phyloP scores from a whole-genome alignment of 495 filamentous ascomycete species.

The Daldinia grandis region DNA sequence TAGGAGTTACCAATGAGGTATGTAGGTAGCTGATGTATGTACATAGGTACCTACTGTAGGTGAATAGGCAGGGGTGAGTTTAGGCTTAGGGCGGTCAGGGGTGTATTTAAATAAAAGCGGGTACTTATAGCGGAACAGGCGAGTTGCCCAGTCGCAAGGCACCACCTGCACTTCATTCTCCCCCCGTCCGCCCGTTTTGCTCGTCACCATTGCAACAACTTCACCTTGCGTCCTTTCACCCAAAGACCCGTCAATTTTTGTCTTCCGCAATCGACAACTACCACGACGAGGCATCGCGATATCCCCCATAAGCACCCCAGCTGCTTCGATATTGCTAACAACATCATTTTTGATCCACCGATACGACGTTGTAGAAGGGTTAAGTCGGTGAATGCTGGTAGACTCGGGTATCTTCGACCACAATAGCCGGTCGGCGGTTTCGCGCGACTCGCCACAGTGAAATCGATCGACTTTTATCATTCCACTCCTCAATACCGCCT shows the following conservation, averaged over 20 bases:
- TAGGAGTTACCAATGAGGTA: neutral
- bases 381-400: slow-evolving; percentile 44
- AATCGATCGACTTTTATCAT: slow-evolving; percentile 34
- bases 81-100: slow-evolving; percentile 7
- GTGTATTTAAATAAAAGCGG: slow-evolving; percentile 27
- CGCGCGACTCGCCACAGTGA: slow-evolving; percentile 53
- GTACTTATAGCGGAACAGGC: slow-evolving; percentile 24
- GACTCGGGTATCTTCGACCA: slow-evolving; percentile 40
- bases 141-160: slow-evolving; percentile 41
- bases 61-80: slow-evolving; percentile 7
- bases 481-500: slow-evolving; percentile 30
- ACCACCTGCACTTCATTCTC: slow-evolving; percentile 30
- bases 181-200: slow-evolving; percentile 38
- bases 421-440: slow-evolving; percentile 50
- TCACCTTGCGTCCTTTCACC: slow-evolving; percentile 30
- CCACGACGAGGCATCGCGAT: slow-evolving; percentile 27
- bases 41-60: slow-evolving; percentile 4
- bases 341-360: slow-evolving; percentile 17
- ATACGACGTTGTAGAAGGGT: slow-evolving; percentile 21
- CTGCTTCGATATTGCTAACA: slow-evolving; percentile 7
- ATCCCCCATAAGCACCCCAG: neutral
- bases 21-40: neutral
- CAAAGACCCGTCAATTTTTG: slow-evolving; percentile 12
- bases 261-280: slow-evolving; percentile 24
- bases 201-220: slow-evolving; percentile 33